Conservation (phyloP, 164 flowering plant species). For the Chloranthus sessilifolius region DNA sequence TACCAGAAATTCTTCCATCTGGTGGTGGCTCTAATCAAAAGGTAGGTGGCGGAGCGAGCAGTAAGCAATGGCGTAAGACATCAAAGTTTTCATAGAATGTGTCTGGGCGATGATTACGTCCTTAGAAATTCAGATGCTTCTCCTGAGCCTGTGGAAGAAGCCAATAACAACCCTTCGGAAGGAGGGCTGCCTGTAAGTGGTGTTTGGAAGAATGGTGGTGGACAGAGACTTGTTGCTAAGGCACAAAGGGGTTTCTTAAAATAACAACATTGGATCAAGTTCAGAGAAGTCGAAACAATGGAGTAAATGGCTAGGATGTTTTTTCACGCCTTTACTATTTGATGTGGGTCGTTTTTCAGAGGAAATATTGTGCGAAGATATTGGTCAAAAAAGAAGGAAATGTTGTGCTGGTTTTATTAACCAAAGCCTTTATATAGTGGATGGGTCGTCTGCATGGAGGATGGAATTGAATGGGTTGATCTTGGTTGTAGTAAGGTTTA, state of each 20-base stretch:
- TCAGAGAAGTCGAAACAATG: too few relatives aligned
- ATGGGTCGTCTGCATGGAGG: too few relatives aligned
- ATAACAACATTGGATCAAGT: too few relatives aligned
- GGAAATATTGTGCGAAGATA: too few relatives aligned
- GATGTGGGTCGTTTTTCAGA: too few relatives aligned
- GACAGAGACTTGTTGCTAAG: slow-evolving; percentile 26
- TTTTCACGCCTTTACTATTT: too few relatives aligned
- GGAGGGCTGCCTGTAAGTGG: slow-evolving; percentile 34
- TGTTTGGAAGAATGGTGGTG: slow-evolving; percentile 39
- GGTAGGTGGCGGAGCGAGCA: slow-evolving; percentile 28
- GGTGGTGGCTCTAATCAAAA: slow-evolving; percentile 28
- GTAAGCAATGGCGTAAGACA: slow-evolving; percentile 58
- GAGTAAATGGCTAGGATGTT: too few relatives aligned
- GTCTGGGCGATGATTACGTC: slow-evolving; percentile 63
- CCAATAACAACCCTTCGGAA: slow-evolving; percentile 17
- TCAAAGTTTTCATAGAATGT: slow-evolving; percentile 69
- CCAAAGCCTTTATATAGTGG: too few relatives aligned
- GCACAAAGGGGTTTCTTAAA: slow-evolving; percentile 10
- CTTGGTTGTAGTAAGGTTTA: too few relatives aligned
- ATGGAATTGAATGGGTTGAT: too few relatives aligned
- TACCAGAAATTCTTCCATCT: background rate
- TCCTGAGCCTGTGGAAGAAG: slow-evolving; percentile 27
- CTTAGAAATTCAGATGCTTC: slow-evolving; percentile 20
- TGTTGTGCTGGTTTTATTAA: too few relatives aligned
- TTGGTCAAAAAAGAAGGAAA: too few relatives aligned